phyloP scores from a whole-genome alignment of 805 yeast species.

The Helenozyma baotianmanensis region DNA sequence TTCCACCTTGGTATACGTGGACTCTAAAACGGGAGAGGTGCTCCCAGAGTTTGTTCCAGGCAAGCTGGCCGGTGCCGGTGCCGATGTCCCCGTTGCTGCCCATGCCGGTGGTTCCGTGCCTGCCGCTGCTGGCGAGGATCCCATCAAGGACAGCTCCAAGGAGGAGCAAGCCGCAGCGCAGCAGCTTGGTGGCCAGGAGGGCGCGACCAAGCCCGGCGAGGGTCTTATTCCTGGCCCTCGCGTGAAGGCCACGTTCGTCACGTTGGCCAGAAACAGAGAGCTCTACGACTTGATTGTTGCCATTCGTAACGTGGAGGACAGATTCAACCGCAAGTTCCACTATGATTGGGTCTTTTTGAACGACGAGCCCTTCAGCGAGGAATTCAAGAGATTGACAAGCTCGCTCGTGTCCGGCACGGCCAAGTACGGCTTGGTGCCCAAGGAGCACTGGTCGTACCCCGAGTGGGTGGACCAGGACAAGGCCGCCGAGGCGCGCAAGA shows the following conservation, averaged over 20 bases:
- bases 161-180: constrained; percentile 7
- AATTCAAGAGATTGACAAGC: constrained; percentile 14
- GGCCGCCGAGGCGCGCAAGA: constrained; percentile 24
- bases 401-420: constrained; percentile 18
- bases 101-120: too few relatives aligned
- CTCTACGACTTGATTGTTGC: constrained; percentile 12
- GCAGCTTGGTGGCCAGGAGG: constrained; percentile 2
- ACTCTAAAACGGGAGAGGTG: constrained; percentile 11
- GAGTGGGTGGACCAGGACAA: constrained; percentile 17
- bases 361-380: constrained; percentile 20
- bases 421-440: constrained; percentile 17
- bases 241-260: constrained; percentile 13
- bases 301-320: constrained; percentile 19
- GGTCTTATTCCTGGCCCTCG: constrained; percentile 8
- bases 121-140: constrained; percentile 2
- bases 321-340: constrained; percentile 18
- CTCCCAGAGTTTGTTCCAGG: constrained; percentile 1
- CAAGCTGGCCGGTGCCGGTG: background rate
- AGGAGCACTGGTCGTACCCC: constrained; percentile 19
- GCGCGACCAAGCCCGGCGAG: constrained; percentile 1
- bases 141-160: constrained; percentile 7
- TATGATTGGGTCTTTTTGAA: constrained; percentile 26
- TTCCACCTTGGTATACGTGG: constrained; percentile 14
- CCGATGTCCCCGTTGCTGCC: too few relatives aligned
- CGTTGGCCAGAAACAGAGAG: constrained; percentile 15